Base-by-base conservation (phyloP, 768 basidiomycete genomes). In the Sporobolomyces phaffii region DNA sequence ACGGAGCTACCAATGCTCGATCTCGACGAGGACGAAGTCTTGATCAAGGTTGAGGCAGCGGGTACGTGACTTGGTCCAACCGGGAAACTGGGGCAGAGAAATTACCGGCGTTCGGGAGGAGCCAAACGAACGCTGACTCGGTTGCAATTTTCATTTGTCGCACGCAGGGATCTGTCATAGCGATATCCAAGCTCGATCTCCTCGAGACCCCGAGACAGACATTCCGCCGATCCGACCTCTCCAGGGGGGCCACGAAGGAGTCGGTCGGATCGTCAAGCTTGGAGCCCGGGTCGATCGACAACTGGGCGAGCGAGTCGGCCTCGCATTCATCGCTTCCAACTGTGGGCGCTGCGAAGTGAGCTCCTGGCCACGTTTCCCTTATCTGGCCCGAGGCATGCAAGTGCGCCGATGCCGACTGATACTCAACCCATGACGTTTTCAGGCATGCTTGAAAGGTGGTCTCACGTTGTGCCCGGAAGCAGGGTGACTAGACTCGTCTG, bases 211-310 rank as follows among this genome's bases (percentile, higher is more conserved):
- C 3, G 54, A 56, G 5, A 53, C 52, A 31, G 54, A 56, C 26
- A 56, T 56, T 22, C 38, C 54, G 14, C 54, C 54, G n/a, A 56
- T 56, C 26, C 38, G 54, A 43, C 54, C 54, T 5, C 54, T 56
- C 11, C 24, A 29, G 10, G 54, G 54, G 14, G 54, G 54, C 13
- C 54, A 56, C 20, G 54, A 56, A 43, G 54, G 54, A 26, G 11
- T 41, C 24, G 54, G 54, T 10, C 22, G 41, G 17, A 29, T 56
- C 26, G 54, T 56, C 24, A 43, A 28, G 40, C 17, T 56, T 15
- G 54, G 54, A 15, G 20, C 5, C 13, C 17, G 54, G 26, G 54
- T 56, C 40, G 40, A 29, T 5, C 24, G 40, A 11, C 26, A 43
- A 22, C 5, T 56, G 17, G 54, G 54, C 7, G 54, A 56, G 2